These are phyloP conservation scores for Aegilops tauschii DNA, from an alignment of 176 grass and related monocot genomes.

Conservation along the genomic window DNA sequence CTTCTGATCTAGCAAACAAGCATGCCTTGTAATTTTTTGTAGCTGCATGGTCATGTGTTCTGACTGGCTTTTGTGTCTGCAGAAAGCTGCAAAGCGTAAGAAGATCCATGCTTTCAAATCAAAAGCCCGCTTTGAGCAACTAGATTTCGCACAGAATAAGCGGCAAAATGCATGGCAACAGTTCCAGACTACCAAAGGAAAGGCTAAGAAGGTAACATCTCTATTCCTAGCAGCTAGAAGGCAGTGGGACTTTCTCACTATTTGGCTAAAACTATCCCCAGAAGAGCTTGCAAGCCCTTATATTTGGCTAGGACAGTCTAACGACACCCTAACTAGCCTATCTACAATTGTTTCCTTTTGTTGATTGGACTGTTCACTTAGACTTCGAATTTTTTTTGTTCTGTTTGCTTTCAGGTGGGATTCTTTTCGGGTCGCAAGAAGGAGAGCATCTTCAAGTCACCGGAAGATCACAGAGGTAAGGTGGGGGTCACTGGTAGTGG, in stretches of 20 bases:
- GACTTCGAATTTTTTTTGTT: background rate
- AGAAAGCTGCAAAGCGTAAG: slow-evolving; percentile 94
- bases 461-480: slow-evolving; percentile 91
- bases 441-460: slow-evolving; percentile 99
- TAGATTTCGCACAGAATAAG: slow-evolving; percentile 92
- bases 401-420: slow-evolving; percentile 55
- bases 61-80: slow-evolving; percentile 33
- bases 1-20: background rate
- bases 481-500: slow-evolving; percentile 96
- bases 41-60: slow-evolving; percentile 21
- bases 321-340: background rate
- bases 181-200: slow-evolving; percentile 92
- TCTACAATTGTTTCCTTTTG: background rate
- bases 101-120: slow-evolving; percentile 99
- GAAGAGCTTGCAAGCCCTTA: background rate
- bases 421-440: slow-evolving; percentile 93
- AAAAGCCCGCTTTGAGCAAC: slow-evolving; percentile 82
- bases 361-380: background rate
- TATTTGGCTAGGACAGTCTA: background rate
- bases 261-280: background rate
- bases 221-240: background rate
- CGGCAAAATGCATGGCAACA: slow-evolving; percentile 97
- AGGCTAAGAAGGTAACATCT: slow-evolving; percentile 81
- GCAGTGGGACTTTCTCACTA: too few relatives aligned
- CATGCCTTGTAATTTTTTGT: background rate